Conservation (phyloP, 345 rosid genomes). For the Passiflora organensis region DNA sequence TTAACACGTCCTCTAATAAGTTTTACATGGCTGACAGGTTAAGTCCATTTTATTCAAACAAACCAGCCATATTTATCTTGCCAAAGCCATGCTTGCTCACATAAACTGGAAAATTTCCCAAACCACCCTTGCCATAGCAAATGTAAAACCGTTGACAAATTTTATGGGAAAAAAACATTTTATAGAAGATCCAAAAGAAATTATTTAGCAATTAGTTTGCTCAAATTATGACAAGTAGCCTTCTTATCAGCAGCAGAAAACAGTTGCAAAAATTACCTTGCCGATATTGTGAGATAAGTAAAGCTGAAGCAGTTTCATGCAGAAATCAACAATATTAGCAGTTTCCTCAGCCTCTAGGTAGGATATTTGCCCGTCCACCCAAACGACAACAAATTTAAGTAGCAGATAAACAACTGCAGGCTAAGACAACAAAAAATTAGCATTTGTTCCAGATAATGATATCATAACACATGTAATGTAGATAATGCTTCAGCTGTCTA, state of each 20-base stretch:
- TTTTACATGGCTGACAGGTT: no score
- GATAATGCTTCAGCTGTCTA: not conserved
- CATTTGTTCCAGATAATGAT: not conserved
- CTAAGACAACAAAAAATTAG: slow-evolving; percentile 40
- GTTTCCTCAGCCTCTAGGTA: slow-evolving; percentile 91
- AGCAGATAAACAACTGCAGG: slow-evolving; percentile 89
- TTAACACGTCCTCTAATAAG: no score
- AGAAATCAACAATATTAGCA: slow-evolving; percentile 64
- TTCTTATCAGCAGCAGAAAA: not conserved
- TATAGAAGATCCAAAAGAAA: no score
- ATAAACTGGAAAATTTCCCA: no score
- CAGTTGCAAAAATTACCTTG: slow-evolving; percentile 49
- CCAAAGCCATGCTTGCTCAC: no score
- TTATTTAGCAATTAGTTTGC: no score
- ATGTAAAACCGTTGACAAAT: no score
- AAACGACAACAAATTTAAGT: slow-evolving; percentile 82
- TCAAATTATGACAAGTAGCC: not conserved
- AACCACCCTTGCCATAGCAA: no score
- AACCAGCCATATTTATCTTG: no score
- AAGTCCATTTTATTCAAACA: no score
- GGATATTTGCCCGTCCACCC: slow-evolving; percentile 97
- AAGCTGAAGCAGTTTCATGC: slow-evolving; percentile 88
- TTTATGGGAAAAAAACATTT: no score
- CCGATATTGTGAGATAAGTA: slow-evolving; percentile 96
- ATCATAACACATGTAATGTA: not conserved